A percentile compares a stretch with the other conserved stretches of the same genome.
phyloP scores from a whole-genome alignment of 345 rosid genomes.

The Heritiera fomes region DNA sequence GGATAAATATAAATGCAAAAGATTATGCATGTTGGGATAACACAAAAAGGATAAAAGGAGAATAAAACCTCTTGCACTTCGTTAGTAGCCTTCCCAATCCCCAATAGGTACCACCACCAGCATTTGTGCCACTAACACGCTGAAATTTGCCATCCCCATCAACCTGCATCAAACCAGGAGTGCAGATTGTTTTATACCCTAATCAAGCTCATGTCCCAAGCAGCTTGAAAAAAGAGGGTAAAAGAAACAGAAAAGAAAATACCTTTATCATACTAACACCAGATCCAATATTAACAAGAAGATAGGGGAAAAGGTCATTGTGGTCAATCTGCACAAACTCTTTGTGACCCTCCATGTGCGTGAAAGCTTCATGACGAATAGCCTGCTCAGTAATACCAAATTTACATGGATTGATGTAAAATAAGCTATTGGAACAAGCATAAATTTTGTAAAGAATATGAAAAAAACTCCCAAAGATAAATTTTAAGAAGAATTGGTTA shows the following conservation, averaged over 20 bases:
- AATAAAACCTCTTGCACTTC: constrained; percentile 81
- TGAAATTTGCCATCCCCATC: constrained; percentile 94
- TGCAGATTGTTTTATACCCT: background rate
- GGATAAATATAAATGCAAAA: constrained; percentile 28
- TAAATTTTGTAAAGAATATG: background rate
- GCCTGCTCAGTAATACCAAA: constrained; percentile 52
- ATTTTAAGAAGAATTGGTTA: background rate
- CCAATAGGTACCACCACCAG: constrained; percentile 99
- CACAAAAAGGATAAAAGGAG: constrained; percentile 14
- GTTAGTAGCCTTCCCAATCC: constrained; percentile 85
- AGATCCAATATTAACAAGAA: constrained; percentile 96
- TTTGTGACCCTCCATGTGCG: constrained; percentile 92
- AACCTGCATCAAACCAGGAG: constrained; percentile 10
- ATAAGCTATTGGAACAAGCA: background rate
- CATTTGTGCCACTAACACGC: constrained; percentile 97
- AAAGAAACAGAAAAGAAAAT: constrained; percentile 20
- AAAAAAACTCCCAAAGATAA: background rate
- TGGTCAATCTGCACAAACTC: constrained; percentile 93
- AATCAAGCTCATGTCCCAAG: constrained; percentile 14
- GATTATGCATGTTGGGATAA: constrained; percentile 13
- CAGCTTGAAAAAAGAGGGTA: constrained; percentile 16
- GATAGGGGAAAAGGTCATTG: constrained; percentile 94
- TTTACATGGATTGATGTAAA: background rate
- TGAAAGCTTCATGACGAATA: constrained; percentile 99
- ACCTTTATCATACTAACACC: constrained; percentile 99